Evolutionary conservation across 2,329 filamentous ascomycete species (phyloP).

Genomic region (Aspergillus sclerotialis): DNA sequence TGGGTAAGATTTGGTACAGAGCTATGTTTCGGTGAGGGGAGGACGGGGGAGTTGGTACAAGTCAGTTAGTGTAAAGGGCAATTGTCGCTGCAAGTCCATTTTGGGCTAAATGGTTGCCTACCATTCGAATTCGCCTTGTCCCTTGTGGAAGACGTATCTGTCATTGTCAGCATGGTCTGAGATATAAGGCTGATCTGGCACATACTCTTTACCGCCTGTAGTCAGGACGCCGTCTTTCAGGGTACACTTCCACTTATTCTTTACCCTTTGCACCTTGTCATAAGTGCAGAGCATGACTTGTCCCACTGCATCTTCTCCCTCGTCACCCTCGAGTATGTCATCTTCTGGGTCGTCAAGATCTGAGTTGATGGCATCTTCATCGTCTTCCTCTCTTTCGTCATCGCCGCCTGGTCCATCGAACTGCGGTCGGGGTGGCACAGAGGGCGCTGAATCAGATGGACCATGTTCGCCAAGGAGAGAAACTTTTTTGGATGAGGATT

Average conservation of each 20-base stretch:
- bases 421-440: constrained; percentile 33
- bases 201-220: constrained; percentile 81
- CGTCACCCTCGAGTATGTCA: constrained; percentile 72
- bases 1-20: constrained; percentile 11
- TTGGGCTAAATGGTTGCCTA: constrained; percentile 38
- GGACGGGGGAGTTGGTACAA: no score
- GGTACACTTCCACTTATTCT: constrained; percentile 99
- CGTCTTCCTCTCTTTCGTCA: constrained; percentile 54
- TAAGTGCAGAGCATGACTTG: constrained; percentile 99
- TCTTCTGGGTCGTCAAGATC: constrained; percentile 95
- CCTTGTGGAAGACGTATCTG: constrained; percentile 94
- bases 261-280: constrained; percentile 97
- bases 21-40: no score
- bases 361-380: constrained; percentile 97
- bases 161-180: constrained; percentile 14
- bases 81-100: constrained; percentile 1
- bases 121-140: constrained; percentile 96
- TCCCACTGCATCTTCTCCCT: constrained; percentile 73
- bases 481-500: constrained; percentile 26
- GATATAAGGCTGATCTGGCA: constrained; percentile 11
- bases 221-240: constrained; percentile 94
- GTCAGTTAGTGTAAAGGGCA: constrained; percentile 1
- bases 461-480: constrained; percentile 19
- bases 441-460: constrained; percentile 5
- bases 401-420: constrained; percentile 51